Evolutionary conservation across 1,139 yeast genomes (phyloP), one percentile per base, ranked within the genome.

Genomic region (Sugiyamaella xylanicola): DNA sequence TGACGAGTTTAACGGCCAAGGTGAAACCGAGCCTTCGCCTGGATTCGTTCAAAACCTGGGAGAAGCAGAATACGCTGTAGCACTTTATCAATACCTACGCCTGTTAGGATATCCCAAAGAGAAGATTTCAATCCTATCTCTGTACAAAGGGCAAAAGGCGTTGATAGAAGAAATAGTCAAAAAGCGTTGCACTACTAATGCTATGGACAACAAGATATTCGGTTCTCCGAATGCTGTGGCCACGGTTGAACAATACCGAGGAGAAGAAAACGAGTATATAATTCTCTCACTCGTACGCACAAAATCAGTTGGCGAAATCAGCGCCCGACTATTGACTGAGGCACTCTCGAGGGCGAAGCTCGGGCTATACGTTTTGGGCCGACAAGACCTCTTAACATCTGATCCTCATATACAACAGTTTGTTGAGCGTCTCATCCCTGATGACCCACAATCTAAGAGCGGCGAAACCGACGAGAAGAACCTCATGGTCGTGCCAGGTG

Each of bases 11-110:
- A 62, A 64, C 25, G 68, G 66, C 27, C 59, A 61, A 8, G 69
- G 69, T 4, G 77, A 73, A 48, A 56, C 64, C 1, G 72, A 70
- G 51, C 68, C 68, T 2, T 56, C 62, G 1, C 65, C 69, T 7
- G 69, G 63, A 1, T 59, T 63, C 45, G 66, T 65, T 59, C 76
- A 77, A 56, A 78, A 78, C 57, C 61, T 79, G 9, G 78, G 74
- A 9, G 87, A 84, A 61, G 87, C 87, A 0, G 84, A 81, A 60
- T 80, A 72, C 59, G 72, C 79, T 13, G 80, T 80, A 8, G 69
- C 72, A 0, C 61, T 83, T 8, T 82, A 72, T 63, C 76, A 74
- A 65, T 82, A 80, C 61, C 70, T 84, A 78, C 64, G 78, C 21
- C 62, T 74, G 2, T 59, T 77, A 17, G 83, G 82, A 0, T 81